Percentiles rank a stretch among this genome's conserved stretches.
Conservation (phyloP, 345 rosid species). For the sweet orange (Citrus sinensis) region DNA sequence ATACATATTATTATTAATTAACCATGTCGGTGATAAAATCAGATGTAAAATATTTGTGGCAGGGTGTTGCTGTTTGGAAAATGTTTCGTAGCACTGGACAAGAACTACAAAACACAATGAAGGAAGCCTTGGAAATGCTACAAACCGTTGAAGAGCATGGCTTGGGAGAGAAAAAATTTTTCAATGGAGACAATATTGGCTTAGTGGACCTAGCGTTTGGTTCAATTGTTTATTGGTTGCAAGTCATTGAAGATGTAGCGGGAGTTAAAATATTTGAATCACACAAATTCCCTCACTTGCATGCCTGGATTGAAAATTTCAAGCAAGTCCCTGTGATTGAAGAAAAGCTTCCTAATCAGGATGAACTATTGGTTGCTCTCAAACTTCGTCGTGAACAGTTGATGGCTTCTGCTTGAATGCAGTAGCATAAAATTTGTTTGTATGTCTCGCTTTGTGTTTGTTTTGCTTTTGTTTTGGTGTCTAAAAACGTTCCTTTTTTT, state of each 20-base stretch:
- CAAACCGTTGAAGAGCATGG: background rate
- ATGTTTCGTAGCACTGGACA: background rate
- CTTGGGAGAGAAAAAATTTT: slow-evolving; percentile 4
- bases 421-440: background rate
- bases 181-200: slow-evolving; percentile 3
- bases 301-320: background rate
- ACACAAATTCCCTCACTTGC: background rate
- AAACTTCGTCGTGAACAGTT: background rate
- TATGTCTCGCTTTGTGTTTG: background rate
- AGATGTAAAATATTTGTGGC: background rate
- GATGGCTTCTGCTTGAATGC: background rate
- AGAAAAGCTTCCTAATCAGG: background rate
- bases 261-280: background rate
- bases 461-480: background rate
- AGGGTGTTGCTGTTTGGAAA: background rate
- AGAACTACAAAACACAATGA: background rate
- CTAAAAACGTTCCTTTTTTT: background rate
- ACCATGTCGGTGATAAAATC: background rate
- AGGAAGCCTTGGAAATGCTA: background rate
- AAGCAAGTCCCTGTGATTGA: background rate
- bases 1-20: background rate
- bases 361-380: background rate
- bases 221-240: background rate
- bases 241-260: background rate
- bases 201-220: background rate